Evolutionary conservation across 2,329 filamentous ascomycete species (phyloP).

Genomic region (Phialemonium atrogriseum): DNA sequence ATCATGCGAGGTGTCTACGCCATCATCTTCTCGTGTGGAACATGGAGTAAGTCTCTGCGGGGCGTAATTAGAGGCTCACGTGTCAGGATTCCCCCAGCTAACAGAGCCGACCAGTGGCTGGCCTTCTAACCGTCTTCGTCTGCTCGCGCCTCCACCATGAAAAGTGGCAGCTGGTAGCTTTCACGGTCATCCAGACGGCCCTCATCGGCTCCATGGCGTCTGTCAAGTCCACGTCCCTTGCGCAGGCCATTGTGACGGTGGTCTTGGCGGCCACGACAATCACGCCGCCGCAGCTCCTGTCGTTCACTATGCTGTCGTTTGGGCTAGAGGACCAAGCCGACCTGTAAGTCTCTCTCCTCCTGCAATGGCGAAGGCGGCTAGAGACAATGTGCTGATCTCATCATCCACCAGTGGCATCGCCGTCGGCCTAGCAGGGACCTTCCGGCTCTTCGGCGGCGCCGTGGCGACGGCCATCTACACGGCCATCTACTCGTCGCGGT

Average conservation of each 20-base stretch:
- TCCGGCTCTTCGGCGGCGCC: constrained; percentile 26
- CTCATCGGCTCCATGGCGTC: constrained; percentile 25
- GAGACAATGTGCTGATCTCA: not conserved
- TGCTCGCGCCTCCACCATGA: constrained; percentile 23
- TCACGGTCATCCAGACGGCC: constrained; percentile 23
- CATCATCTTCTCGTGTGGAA: constrained; percentile 20
- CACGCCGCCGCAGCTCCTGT: constrained; percentile 22
- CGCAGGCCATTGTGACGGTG: constrained; percentile 24
- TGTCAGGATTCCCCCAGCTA: no score
- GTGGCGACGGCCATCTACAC: constrained; percentile 29
- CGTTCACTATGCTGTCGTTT: constrained; percentile 25
- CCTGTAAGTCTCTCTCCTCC: constrained; percentile 12
- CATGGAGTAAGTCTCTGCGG: constrained; percentile 11
- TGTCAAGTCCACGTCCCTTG: constrained; percentile 20
- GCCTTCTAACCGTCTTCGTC: constrained; percentile 19
- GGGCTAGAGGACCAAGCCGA: constrained; percentile 25
- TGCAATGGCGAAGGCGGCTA: not conserved
- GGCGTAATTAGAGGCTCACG: no score
- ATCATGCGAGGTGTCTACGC: constrained; percentile 20
- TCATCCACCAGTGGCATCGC: constrained; percentile 19
- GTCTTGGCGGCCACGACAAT: constrained; percentile 20
- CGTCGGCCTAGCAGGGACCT: constrained; percentile 26
- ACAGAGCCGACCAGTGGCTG: constrained; percentile 13
- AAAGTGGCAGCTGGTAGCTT: constrained; percentile 25
- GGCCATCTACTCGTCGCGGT: constrained; percentile 22